phyloP scores from a whole-genome alignment of 116 monocot species.

The Zostera marina region DNA sequence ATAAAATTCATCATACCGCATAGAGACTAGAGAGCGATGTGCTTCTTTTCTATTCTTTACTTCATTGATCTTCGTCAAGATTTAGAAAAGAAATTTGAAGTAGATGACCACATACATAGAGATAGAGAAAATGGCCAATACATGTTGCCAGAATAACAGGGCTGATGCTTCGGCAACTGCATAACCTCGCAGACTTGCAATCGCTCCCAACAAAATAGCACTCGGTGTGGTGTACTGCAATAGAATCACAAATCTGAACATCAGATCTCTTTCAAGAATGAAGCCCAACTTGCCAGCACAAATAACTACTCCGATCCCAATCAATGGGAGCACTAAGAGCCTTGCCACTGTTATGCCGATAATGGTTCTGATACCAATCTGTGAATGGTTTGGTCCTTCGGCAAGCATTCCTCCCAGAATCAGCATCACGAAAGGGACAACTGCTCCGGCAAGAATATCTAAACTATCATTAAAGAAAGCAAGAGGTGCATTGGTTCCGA shows the following conservation, averaged over 20 bases:
- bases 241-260: conserved; percentile 72
- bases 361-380: conserved; percentile 54
- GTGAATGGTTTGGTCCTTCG: conserved; percentile 74
- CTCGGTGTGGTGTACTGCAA: conserved; percentile 80
- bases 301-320: conserved; percentile 69
- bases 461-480: conserved; percentile 78
- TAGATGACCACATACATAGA: conserved; percentile 68
- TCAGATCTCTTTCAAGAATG: conserved; percentile 34
- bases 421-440: conserved; percentile 87
- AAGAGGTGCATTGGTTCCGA: conserved; percentile 62
- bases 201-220: conserved; percentile 82
- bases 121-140: conserved; percentile 60
- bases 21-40: too few relatives aligned
- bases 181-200: conserved; percentile 88
- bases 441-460: conserved; percentile 73
- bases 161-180: conserved; percentile 80
- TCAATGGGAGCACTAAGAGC: conserved; percentile 56
- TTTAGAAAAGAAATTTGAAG: conserved; percentile 43
- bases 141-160: conserved; percentile 84
- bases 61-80: too few relatives aligned
- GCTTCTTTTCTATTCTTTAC: too few relatives aligned
- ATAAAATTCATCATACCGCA: too few relatives aligned
- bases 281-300: conserved; percentile 40
- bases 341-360: conserved; percentile 58
- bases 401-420: conserved; percentile 82